These are phyloP conservation scores for Amoebophrya sp. DNA, from an alignment of 169 alveolate genomes.

Conservation along the genomic window DNA sequence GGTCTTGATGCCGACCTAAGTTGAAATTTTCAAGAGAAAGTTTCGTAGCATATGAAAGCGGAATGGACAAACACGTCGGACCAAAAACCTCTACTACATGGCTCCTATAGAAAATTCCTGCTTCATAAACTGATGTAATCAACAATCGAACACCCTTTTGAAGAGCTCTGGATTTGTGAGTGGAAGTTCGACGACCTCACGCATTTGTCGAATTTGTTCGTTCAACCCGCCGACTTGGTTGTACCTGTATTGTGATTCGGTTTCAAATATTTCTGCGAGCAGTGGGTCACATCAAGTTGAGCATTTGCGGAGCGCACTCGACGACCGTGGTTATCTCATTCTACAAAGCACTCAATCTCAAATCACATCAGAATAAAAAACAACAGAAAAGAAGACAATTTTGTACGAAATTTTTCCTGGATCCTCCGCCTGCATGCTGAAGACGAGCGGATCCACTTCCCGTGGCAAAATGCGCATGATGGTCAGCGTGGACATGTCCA, in stretches of 20 bases:
- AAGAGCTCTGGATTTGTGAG: conserved; percentile 94
- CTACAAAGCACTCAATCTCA: too few species aligned
- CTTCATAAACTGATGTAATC: too few species aligned
- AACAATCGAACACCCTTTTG: conserved; percentile 63
- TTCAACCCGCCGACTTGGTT: conserved; percentile 93
- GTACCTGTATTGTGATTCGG: too few species aligned
- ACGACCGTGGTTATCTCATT: too few species aligned
- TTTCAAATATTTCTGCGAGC: too few species aligned
- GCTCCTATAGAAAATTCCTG: too few species aligned
- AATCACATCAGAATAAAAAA: background rate
- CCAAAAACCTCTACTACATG: too few species aligned
- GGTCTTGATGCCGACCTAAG: conserved; percentile 93
- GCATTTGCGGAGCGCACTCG: too few species aligned
- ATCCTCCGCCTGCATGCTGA: conserved; percentile 93
- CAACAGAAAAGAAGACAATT: background rate
- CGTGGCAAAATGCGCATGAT: conserved; percentile 93
- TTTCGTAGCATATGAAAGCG: too few species aligned
- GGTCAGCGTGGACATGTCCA: conserved; percentile 97
- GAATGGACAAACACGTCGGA: too few species aligned
- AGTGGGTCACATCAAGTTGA: conserved; percentile 32
- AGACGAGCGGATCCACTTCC: conserved; percentile 97
- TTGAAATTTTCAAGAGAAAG: too few species aligned
- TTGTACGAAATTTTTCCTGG: conserved; percentile 72
- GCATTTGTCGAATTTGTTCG: conserved; percentile 93
- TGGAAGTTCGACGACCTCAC: conserved; percentile 98